These are phyloP conservation scores for Panus rudis DNA, from an alignment of 768 basidiomycete genomes.

Conservation along the genomic window DNA sequence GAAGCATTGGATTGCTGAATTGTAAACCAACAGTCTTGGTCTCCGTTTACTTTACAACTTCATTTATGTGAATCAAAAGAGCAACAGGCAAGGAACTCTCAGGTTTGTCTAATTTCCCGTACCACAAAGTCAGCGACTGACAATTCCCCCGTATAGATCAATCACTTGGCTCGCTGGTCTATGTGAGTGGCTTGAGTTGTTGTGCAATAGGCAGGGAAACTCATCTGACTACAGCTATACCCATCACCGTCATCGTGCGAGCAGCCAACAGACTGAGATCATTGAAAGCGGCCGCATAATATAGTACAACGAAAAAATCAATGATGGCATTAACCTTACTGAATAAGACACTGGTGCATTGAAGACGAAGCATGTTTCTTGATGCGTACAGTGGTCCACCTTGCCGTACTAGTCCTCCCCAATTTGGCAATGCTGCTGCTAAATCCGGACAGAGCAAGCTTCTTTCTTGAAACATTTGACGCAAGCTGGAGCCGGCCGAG, in stretches of 20 bases:
- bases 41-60: neutral
- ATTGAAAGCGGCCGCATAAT: too few relatives aligned
- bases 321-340: too few relatives aligned
- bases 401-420: neutral
- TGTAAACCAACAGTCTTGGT: neutral
- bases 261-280: conserved; percentile 1
- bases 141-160: neutral
- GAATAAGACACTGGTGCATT: too few relatives aligned
- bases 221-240: neutral
- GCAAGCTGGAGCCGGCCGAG: too few relatives aligned
- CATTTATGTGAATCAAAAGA: neutral
- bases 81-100: neutral
- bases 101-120: too few relatives aligned
- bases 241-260: neutral
- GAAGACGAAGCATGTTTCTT: neutral
- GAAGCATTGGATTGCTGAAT: too few relatives aligned
- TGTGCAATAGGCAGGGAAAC: neutral
- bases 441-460: too few relatives aligned
- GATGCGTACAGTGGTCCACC: neutral
- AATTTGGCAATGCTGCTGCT: neutral
- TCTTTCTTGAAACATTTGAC: too few relatives aligned
- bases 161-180: neutral
- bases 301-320: too few relatives aligned
- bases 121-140: too few relatives aligned
- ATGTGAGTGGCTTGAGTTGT: neutral